These are phyloP conservation scores for Yamadazyma spencermartinsiae DNA, from an alignment of 1,139 yeast species.

Conservation along the genomic window DNA sequence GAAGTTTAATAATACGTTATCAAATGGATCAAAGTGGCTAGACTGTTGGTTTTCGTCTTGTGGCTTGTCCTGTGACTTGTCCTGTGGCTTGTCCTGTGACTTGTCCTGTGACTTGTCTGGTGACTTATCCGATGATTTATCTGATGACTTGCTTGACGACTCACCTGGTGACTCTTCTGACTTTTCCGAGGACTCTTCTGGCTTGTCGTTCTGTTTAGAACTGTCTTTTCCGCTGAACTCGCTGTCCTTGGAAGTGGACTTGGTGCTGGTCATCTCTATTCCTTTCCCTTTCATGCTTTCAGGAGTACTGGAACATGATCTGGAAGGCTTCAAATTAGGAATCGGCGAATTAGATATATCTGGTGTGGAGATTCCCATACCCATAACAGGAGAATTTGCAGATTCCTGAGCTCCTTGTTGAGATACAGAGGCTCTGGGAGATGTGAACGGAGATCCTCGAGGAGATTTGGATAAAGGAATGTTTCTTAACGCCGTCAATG, in stretches of 20 bases:
- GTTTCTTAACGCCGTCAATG: slow-evolving; percentile 43
- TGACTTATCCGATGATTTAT: too few species aligned
- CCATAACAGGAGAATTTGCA: neutral
- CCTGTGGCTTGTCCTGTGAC: too few species aligned
- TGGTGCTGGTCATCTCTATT: slow-evolving; percentile 2
- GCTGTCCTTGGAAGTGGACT: too few species aligned
- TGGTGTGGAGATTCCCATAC: slow-evolving; percentile 11
- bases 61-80: too few species aligned
- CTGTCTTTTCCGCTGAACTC: too few species aligned
- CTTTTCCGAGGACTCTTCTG: too few species aligned
- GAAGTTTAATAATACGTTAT: slow-evolving; percentile 36
- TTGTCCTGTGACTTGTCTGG: too few species aligned
- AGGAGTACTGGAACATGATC: neutral
- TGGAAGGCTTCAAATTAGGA: slow-evolving; percentile 21
- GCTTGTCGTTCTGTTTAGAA: too few species aligned
- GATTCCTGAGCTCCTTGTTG: slow-evolving; percentile 22
- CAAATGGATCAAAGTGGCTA: slow-evolving; percentile 17
- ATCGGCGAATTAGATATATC: slow-evolving; percentile 23
- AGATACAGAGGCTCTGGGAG: slow-evolving; percentile 50
- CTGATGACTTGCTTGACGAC: neutral
- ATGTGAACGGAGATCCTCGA: slow-evolving; percentile 44
- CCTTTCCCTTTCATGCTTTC: neutral
- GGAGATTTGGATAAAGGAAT: slow-evolving; percentile 42
- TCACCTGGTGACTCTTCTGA: too few species aligned
- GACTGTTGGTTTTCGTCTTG: neutral